phyloP scores from a whole-genome alignment of 2,329 filamentous ascomycete species.

The Fusarium subglutinans region DNA sequence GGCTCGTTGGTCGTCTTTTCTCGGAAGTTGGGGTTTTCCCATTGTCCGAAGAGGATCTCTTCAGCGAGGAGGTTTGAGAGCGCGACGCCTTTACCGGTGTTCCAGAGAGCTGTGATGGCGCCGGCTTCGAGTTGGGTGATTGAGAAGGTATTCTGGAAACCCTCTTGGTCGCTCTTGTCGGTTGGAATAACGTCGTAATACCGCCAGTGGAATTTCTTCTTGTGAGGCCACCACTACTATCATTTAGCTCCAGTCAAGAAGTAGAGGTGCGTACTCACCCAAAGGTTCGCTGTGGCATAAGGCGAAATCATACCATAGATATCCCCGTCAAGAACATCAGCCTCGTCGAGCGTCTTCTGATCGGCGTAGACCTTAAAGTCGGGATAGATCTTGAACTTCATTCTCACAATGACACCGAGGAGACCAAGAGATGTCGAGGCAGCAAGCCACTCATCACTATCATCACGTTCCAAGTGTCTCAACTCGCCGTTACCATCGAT shows the following conservation, averaged over 20 bases:
- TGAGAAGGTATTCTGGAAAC: conserved; percentile 2
- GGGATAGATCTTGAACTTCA: conserved; percentile 10
- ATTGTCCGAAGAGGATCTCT: not conserved
- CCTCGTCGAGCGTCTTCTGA: not conserved
- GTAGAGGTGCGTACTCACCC: not conserved
- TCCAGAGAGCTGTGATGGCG: not conserved
- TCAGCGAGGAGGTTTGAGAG: not conserved
- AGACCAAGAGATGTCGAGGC: not conserved
- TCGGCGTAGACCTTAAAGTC: conserved; percentile 11
- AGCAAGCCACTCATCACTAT: conserved; percentile 1
- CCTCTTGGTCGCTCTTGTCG: not conserved
- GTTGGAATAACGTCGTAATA: not conserved
- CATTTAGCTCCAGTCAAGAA: not conserved
- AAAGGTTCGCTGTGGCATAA: not conserved
- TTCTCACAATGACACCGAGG: not conserved
- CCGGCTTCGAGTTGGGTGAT: not conserved
- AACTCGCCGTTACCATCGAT: not conserved
- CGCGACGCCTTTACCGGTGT: not conserved
- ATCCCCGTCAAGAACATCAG: not conserved
- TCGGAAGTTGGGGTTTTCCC: not conserved
- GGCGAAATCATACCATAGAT: not conserved
- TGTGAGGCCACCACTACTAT: not conserved
- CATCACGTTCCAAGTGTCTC: not conserved
- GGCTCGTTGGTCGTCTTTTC: conserved; percentile 7
- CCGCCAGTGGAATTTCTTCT: conserved; percentile 7